Conservation (phyloP, 148 eudicot species). For the Tetragonia tetragonoides region DNA sequence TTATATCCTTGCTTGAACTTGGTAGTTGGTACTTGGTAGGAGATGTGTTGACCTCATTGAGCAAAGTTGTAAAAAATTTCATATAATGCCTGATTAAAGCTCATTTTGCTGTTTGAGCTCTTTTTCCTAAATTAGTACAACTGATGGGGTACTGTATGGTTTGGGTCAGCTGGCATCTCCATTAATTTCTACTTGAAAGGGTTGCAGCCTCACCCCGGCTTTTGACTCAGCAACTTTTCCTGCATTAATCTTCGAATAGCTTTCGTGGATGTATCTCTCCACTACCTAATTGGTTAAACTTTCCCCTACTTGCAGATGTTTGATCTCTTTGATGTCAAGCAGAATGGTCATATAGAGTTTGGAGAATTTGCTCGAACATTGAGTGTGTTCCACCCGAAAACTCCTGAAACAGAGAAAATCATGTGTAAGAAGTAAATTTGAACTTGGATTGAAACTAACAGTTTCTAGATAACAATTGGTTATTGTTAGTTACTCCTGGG, state of each 20-base stretch:
- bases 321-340: conserved; percentile 39
- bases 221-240: not conserved
- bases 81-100: too few species aligned
- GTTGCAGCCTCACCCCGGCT: not conserved
- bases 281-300: not conserved
- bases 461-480: too few species aligned
- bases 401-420: conserved; percentile 36
- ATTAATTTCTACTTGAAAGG: not conserved
- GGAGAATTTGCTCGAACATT: conserved; percentile 35
- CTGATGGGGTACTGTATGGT: too few species aligned
- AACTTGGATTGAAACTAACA: not conserved
- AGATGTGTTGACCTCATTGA: too few species aligned
- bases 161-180: too few species aligned
- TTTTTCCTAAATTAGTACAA: too few species aligned
- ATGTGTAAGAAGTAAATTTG: conserved; percentile 23
- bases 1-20: not conserved
- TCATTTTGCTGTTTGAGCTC: too few species aligned
- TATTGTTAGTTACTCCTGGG: too few species aligned
- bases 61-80: too few species aligned
- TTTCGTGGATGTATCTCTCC: conserved; percentile 5
- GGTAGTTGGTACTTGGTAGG: too few species aligned
- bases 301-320: conserved; percentile 30
- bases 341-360: conserved; percentile 36
- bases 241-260: not conserved
- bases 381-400: conserved; percentile 37